Conservation (phyloP, 805 yeast species). For the Candida coleopterorum region DNA sequence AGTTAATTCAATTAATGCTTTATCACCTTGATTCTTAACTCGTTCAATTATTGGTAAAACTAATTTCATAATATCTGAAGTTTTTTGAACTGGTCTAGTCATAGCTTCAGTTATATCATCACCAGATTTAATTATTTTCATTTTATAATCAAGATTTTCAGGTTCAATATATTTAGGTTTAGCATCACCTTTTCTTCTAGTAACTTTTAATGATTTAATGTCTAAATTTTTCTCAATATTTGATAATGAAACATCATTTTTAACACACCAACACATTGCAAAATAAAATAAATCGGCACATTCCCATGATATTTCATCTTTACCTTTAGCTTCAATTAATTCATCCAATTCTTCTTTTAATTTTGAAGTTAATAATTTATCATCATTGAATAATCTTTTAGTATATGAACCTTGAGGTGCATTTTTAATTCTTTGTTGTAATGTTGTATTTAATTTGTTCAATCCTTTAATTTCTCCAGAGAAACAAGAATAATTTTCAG, state of each 20-base stretch:
- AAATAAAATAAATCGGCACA: conserved; percentile 82
- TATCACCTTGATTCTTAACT: conserved; percentile 76
- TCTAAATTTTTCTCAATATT: conserved; percentile 86
- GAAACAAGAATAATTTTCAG: conserved; percentile 72
- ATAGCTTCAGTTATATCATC: conserved; percentile 55
- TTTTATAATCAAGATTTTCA: conserved; percentile 35
- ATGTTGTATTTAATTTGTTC: conserved; percentile 59
- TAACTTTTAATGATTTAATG: conserved; percentile 76
- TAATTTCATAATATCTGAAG: conserved; percentile 86
- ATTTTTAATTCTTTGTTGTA: conserved; percentile 52
- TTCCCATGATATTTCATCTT: conserved; percentile 74
- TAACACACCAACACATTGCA: conserved; percentile 49
- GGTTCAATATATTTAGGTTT: conserved; percentile 62
- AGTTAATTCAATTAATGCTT: conserved; percentile 83
- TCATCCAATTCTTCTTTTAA: conserved; percentile 96
- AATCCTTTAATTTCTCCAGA: conserved; percentile 61
- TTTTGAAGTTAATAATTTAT: conserved; percentile 71
- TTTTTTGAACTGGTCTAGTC: conserved; percentile 91
- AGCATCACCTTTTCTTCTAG: conserved; percentile 95
- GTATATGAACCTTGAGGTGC: conserved; percentile 97
- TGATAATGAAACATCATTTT: conserved; percentile 70
- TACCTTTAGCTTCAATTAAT: conserved; percentile 67
- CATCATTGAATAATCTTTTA: conserved; percentile 77
- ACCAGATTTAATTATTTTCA: conserved; percentile 45
- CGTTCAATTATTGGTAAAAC: conserved; percentile 85